A percentile compares a stretch with the other conserved stretches of the same genome.
phyloP scores from a whole-genome alignment of 306 rosid species.

The Coriaria nepalensis region DNA sequence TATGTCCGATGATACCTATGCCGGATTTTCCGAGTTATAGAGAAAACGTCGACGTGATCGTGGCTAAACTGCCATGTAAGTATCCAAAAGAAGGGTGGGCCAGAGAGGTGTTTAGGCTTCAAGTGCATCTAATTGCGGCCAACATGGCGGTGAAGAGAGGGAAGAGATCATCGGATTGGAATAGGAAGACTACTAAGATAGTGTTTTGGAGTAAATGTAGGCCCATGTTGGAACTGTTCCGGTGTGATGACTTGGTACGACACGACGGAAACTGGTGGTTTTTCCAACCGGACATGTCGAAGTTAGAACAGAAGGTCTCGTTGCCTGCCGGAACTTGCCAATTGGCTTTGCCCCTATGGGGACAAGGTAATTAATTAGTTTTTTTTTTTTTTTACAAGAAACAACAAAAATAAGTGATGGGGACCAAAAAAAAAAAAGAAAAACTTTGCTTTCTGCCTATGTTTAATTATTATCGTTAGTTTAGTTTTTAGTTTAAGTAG shows the following conservation, averaged over 20 bases:
- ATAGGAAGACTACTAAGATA: constrained; percentile 29
- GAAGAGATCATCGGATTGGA: constrained; percentile 30
- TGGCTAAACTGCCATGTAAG: constrained; percentile 70
- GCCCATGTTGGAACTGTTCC: constrained; percentile 81
- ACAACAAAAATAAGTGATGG: too few relatives aligned
- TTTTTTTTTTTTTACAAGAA: too few relatives aligned
- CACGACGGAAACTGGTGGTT: constrained; percentile 79
- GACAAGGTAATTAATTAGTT: constrained; percentile 41
- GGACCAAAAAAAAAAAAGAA: not conserved
- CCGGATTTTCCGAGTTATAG: constrained; percentile 32
- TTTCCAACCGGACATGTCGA: constrained; percentile 34
- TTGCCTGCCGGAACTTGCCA: constrained; percentile 81
- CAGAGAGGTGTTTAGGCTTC: constrained; percentile 62
- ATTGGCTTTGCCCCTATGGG: constrained; percentile 87
- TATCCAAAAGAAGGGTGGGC: constrained; percentile 52
- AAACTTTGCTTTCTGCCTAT: constrained; percentile 3
- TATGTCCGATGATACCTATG: constrained; percentile 82
- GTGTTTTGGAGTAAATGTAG: constrained; percentile 65
- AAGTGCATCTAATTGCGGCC: constrained; percentile 64
- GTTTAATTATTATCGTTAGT: constrained; percentile 2
- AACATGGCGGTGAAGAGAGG: constrained; percentile 54
- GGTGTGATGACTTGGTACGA: constrained; percentile 55
- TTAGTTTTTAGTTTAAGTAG: not conserved
- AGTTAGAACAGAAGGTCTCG: constrained; percentile 50
- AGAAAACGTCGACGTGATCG: constrained; percentile 39